Evolutionary conservation across 75 land plant species (phyloP).

Genomic region (Cunninghamia lanceolata): DNA sequence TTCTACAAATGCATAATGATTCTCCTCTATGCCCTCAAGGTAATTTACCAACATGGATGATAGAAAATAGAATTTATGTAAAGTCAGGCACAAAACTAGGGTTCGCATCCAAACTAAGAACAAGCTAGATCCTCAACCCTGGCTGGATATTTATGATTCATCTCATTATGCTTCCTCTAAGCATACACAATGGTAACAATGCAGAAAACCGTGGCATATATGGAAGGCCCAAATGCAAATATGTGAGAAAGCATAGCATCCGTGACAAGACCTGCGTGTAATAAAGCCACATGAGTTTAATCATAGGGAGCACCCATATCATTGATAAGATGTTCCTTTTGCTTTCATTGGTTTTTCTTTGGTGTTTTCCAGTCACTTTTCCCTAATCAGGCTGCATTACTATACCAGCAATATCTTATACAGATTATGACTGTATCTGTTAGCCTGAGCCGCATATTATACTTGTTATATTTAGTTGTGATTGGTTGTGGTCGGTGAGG

Average conservation of each 20-base stretch:
- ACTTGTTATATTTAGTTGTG: no score
- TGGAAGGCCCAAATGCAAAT: background rate
- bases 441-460: no score
- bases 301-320: background rate
- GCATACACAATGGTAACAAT: background rate
- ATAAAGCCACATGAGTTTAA: background rate
- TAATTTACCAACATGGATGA: background rate
- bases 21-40: background rate
- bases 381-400: background rate
- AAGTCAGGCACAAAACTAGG: background rate
- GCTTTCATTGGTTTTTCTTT: background rate
- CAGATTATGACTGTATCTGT: background rate
- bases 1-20: background rate
- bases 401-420: background rate
- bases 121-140: background rate
- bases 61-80: background rate
- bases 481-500: no score
- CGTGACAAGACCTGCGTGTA: background rate
- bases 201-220: background rate
- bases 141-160: background rate
- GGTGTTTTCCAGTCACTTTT: background rate
- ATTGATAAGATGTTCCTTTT: background rate
- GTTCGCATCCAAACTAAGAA: background rate
- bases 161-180: background rate
- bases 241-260: background rate